phyloP scores from a whole-genome alignment of 257 asterid genomes.

The Eustoma russellianum region DNA sequence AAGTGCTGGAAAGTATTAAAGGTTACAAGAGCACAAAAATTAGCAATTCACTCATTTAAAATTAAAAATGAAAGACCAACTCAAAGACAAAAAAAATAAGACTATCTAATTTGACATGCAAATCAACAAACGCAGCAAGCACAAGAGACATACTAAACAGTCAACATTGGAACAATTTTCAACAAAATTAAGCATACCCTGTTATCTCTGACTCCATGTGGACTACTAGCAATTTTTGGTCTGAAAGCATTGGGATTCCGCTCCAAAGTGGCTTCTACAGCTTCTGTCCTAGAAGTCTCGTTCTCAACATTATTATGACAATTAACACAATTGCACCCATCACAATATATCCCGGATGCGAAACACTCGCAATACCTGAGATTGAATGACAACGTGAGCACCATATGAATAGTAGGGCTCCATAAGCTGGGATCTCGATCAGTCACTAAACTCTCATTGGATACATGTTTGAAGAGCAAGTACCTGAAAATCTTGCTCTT shows the following conservation, averaged over 20 bases:
- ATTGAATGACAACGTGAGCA: conserved; percentile 11
- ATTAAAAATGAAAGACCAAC: too few relatives aligned
- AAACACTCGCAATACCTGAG: conserved; percentile 96
- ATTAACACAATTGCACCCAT: conserved; percentile 87
- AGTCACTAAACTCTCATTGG: too few relatives aligned
- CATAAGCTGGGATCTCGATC: not conserved
- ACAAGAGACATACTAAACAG: too few relatives aligned
- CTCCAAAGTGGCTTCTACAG: conserved; percentile 83
- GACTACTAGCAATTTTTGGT: conserved; percentile 92
- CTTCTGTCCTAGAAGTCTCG: conserved; percentile 81
- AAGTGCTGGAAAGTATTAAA: too few relatives aligned
- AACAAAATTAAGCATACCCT: conserved; percentile 35
- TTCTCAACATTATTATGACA: conserved; percentile 82
- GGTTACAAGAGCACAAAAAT: too few relatives aligned
- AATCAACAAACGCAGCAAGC: too few relatives aligned
- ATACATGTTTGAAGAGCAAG: too few relatives aligned
- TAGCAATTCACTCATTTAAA: too few relatives aligned
- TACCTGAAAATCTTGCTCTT: too few relatives aligned
- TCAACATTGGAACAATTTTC: too few relatives aligned
- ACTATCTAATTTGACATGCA: too few relatives aligned
- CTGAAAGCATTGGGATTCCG: conserved; percentile 95
- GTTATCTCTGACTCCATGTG: conserved; percentile 71
- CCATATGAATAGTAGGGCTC: conserved; percentile 1
- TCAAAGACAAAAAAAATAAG: too few relatives aligned
- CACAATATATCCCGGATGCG: conserved; percentile 89